A percentile compares a stretch with the other conserved stretches of the same genome.
Conservation (phyloP, 345 rosid genomes). For the Abelmoschus esculentus region DNA sequence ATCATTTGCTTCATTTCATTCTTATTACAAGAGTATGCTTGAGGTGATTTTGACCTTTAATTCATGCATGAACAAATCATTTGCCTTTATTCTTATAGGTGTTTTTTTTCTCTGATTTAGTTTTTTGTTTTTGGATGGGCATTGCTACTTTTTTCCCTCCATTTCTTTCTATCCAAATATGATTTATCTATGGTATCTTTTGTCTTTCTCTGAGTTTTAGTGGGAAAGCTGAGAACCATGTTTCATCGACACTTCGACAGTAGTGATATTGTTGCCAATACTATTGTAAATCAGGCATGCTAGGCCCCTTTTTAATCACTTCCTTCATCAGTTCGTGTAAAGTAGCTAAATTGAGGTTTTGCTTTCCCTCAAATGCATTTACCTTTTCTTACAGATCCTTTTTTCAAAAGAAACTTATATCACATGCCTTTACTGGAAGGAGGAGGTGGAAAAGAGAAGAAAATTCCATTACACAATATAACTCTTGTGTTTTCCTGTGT, state of each 20-base stretch:
- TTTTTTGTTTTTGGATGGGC: not conserved
- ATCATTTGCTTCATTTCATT: slow-evolving; percentile 4
- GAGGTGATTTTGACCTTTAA: not conserved
- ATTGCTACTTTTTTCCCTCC: not conserved
- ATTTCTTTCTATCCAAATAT: not conserved
- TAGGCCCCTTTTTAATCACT: too few relatives aligned
- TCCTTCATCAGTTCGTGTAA: too few relatives aligned
- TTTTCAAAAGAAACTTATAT: not conserved
- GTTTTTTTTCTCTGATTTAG: not conserved
- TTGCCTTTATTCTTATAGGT: not conserved
- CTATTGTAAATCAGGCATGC: too few relatives aligned
- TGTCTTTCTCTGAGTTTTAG: not conserved
- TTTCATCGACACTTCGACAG: not conserved
- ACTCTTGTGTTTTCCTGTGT: too few relatives aligned
- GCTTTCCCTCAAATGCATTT: not conserved
- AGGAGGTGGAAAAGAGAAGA: not conserved
- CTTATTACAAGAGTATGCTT: not conserved
- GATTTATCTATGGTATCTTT: not conserved
- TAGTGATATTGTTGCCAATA: not conserved
- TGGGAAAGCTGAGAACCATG: slow-evolving; percentile 1
- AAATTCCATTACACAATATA: not conserved
- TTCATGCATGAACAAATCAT: not conserved
- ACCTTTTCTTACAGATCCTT: not conserved
- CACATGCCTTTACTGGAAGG: not conserved
- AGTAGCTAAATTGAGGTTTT: too few relatives aligned